Evolutionary conservation across 2,329 filamentous ascomycete species (phyloP).

Genomic region (Alternaria longipes): DNA sequence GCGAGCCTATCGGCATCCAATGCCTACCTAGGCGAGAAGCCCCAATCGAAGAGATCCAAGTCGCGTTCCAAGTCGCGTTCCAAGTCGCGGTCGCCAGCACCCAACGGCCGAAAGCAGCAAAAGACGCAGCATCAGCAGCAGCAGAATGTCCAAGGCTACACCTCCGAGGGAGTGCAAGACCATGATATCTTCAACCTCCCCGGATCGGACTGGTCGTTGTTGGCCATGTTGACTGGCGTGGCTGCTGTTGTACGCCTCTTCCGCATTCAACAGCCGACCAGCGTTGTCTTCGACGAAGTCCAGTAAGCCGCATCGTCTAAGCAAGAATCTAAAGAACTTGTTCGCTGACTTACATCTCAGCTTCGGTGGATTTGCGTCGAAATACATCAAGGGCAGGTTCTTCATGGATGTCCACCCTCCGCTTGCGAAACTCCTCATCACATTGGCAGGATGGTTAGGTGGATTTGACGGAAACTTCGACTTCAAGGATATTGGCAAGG

Average conservation of each 20-base stretch:
- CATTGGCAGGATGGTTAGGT: slow-evolving; percentile 91
- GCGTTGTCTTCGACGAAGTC: slow-evolving; percentile 98
- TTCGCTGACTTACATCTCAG: slow-evolving; percentile 58
- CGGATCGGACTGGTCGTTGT: slow-evolving; percentile 80
- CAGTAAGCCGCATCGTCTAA: slow-evolving; percentile 72
- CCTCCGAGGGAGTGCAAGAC: slow-evolving; percentile 82
- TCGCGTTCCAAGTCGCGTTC: slow-evolving; percentile 41
- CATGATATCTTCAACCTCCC: slow-evolving; percentile 92
- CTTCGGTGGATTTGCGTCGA: slow-evolving; percentile 97
- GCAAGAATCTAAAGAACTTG: background rate
- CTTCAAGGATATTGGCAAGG: slow-evolving; percentile 99
- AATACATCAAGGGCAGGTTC: slow-evolving; percentile 99
- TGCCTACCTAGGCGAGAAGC: slow-evolving; percentile 45
- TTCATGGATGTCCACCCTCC: slow-evolving; percentile 99
- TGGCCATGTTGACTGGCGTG: slow-evolving; percentile 76
- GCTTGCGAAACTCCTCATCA: slow-evolving; percentile 94
- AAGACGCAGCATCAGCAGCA: slow-evolving; percentile 32
- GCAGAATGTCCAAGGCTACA: slow-evolving; percentile 64
- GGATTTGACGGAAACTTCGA: slow-evolving; percentile 96
- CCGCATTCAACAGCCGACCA: slow-evolving; percentile 93
- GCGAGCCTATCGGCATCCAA: slow-evolving; percentile 44
- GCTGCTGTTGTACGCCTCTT: slow-evolving; percentile 86
- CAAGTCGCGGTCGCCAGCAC: slow-evolving; percentile 45
- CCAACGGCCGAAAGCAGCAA: slow-evolving; percentile 46
- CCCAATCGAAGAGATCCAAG: slow-evolving; percentile 39